Evolutionary conservation across 176 grass and related monocot species (phyloP).

Genomic region (Poa annua): DNA sequence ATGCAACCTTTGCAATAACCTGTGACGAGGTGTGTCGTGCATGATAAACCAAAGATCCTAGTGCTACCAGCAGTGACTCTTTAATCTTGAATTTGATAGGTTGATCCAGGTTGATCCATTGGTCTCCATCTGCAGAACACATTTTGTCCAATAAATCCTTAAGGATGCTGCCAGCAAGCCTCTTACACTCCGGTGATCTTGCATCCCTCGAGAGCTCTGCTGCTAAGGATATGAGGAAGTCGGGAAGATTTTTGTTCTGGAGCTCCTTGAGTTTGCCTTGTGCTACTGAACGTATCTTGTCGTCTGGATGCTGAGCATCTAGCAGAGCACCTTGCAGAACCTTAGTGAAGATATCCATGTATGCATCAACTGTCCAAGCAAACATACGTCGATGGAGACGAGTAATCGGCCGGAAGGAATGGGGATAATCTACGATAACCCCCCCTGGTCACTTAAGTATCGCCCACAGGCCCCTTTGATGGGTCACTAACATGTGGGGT

Average conservation of each 20-base stretch:
- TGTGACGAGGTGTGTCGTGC: slow-evolving; percentile 78
- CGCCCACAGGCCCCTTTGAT: no score
- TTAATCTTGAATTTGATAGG: slow-evolving; percentile 71
- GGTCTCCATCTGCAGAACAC: slow-evolving; percentile 56
- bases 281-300: slow-evolving; percentile 56
- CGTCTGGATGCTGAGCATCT: slow-evolving; percentile 61
- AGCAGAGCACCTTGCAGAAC: slow-evolving; percentile 54
- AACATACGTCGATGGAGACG: neutral
- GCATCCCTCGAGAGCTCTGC: slow-evolving; percentile 64
- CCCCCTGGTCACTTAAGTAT: no score
- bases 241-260: slow-evolving; percentile 66
- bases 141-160: slow-evolving; percentile 75
- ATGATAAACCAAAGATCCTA: slow-evolving; percentile 66
- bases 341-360: slow-evolving; percentile 66
- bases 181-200: slow-evolving; percentile 65
- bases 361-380: slow-evolving; percentile 33
- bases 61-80: slow-evolving; percentile 70
- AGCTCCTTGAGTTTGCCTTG: slow-evolving; percentile 70
- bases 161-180: slow-evolving; percentile 75
- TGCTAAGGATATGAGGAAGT: slow-evolving; percentile 77
- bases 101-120: slow-evolving; percentile 64
- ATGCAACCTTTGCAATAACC: slow-evolving; percentile 86
- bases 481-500: no score
- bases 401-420: no score
- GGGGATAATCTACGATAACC: no score